These are phyloP conservation scores for Pinus albicaulis DNA, from an alignment of 75 land plant genomes.

Conservation along the genomic window DNA sequence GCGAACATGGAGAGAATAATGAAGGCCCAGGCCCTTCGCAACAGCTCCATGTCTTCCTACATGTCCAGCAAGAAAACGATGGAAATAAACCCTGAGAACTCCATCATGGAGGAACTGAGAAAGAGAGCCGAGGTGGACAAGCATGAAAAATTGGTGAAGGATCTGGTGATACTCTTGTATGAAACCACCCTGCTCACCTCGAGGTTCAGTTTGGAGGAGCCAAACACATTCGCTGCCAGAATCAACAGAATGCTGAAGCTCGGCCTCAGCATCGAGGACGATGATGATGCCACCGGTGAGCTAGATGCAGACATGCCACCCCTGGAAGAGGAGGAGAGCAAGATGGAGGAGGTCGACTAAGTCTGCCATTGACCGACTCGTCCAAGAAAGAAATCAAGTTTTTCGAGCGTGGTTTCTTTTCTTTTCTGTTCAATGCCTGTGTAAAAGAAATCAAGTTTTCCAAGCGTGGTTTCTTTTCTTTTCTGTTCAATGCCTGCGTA, in stretches of 20 bases:
- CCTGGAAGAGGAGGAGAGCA: constrained; percentile 68
- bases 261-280: constrained; percentile 77
- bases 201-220: constrained; percentile 87
- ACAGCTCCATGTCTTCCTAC: constrained; percentile 59
- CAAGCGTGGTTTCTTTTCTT: too few relatives aligned
- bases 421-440: too few relatives aligned
- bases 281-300: constrained; percentile 16
- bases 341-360: constrained; percentile 94
- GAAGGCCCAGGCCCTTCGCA: constrained; percentile 57
- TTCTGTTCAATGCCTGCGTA: too few relatives aligned
- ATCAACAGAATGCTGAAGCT: constrained; percentile 89
- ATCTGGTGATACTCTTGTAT: constrained; percentile 70
- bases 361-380: too few relatives aligned
- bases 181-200: constrained; percentile 86
- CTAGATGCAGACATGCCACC: constrained; percentile 61
- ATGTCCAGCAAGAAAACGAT: constrained; percentile 77
- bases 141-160: constrained; percentile 79
- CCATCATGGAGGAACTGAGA: constrained; percentile 73
- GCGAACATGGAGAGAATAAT: constrained; percentile 82
- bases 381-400: too few relatives aligned
- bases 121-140: constrained; percentile 78
- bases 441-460: too few relatives aligned
- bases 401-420: too few relatives aligned
- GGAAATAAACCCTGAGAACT: constrained; percentile 78
- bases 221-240: constrained; percentile 70